These are phyloP conservation scores for Cubamyces sp. DNA, from an alignment of 768 basidiomycete genomes.

Conservation along the genomic window DNA sequence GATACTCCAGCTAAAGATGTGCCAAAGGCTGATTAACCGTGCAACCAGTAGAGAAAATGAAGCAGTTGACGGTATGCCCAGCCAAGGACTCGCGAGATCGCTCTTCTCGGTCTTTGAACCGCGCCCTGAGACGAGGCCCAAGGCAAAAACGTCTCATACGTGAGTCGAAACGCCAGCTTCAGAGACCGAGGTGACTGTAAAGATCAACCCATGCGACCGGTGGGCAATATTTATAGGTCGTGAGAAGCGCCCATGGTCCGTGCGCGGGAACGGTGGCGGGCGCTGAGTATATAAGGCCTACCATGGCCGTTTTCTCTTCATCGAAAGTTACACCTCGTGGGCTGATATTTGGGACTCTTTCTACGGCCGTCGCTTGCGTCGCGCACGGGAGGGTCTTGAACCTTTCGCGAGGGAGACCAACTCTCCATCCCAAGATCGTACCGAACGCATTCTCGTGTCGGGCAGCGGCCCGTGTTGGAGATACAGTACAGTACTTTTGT, in stretches of 20 bases:
- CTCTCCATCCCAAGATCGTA: slow-evolving; percentile 73
- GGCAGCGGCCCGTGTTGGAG: slow-evolving; percentile 65
- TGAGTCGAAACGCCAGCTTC: slow-evolving; percentile 37
- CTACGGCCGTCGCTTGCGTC: slow-evolving; percentile 33
- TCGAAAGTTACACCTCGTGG: slow-evolving; percentile 76
- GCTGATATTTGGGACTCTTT: slow-evolving; percentile 71
- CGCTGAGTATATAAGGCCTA: slow-evolving; percentile 23
- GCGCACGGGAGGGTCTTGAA: slow-evolving; percentile 57
- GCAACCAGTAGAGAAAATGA: slow-evolving; percentile 43
- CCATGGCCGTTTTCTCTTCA: slow-evolving; percentile 28
- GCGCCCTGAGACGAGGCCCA: slow-evolving; percentile 32
- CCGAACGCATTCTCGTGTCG: slow-evolving; percentile 46
- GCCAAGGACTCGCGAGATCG: slow-evolving; percentile 46
- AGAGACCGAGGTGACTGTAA: slow-evolving; percentile 48
- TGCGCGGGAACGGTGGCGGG: slow-evolving; percentile 45
- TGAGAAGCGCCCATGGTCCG: slow-evolving; percentile 49
- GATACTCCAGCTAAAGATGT: slow-evolving; percentile 38
- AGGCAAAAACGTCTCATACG: slow-evolving; percentile 26
- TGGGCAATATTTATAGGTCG: slow-evolving; percentile 29
- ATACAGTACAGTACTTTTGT: slow-evolving; percentile 27
- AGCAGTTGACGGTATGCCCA: slow-evolving; percentile 74
- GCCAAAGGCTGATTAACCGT: slow-evolving; percentile 75
- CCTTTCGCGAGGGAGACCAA: slow-evolving; percentile 59
- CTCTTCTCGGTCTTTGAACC: slow-evolving; percentile 51
- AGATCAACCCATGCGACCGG: slow-evolving; percentile 35